Base-by-base conservation (phyloP, 345 rosid genomes). In the Psidium friedrichsthalianum region DNA sequence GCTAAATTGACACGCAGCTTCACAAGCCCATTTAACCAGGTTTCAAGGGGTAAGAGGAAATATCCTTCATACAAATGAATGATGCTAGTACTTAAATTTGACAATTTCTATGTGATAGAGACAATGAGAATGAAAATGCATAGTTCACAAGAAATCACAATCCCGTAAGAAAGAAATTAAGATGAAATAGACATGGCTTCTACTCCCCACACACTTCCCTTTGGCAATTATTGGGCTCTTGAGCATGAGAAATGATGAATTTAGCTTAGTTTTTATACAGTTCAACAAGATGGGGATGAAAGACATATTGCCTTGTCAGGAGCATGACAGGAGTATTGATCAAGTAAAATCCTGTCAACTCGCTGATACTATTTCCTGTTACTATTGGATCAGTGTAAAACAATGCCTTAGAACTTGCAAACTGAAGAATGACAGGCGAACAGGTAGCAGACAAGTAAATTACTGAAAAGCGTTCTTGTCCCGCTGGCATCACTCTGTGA, bases 401-500 rank as follows among this genome's bases (percentile, higher is more conserved):
- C 80, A 69, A 16, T 69, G 80, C 25, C 80, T 69, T 18, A 69
- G 47, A 69, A n/a, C 74, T 8, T 32, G 27, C 81, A 84, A 64
- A 69, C 80, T 36, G 13, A 69, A 69, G 76, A 85, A 86, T 25
- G 29, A 12, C 44, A 83, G 76, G 9, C 11, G 13, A 53, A 74
- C 52, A 78, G 82, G 6, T 51, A 86, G 56, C 51, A 56, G 85
- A 80, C 64, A 58, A 76, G 86, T 92, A 96, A 58, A 76, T 86
- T 93, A 96, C 97, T 40, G 97, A 96, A 87, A 90, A 95, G 76
- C 97, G 97, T 87, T 96, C 98, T 86, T 90, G 93, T 88, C 95
- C 93, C 11, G 88, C 82, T 78, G 93, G 93, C 90, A 94, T 89
- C 90, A 97, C 97, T 89, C 98, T 90, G 83, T 96, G 99, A 90